Conservation (phyloP, 345 rosid genomes). For the Leavenworthia alabamica region DNA sequence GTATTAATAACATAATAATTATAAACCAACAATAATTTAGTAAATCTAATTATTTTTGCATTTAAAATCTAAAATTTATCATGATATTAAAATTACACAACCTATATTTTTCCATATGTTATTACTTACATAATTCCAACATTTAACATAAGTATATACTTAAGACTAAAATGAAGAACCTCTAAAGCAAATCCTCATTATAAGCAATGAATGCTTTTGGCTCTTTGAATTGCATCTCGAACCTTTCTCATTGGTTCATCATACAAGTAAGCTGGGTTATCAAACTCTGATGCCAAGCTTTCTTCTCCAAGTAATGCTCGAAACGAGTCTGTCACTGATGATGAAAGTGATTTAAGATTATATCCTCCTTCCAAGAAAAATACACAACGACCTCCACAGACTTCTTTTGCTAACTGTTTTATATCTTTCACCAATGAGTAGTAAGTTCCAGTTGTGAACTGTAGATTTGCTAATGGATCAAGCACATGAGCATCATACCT, state of each 20-base stretch:
- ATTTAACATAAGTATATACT: neutral
- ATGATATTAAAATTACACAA: too few relatives aligned
- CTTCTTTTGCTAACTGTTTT: slow-evolving; percentile 71
- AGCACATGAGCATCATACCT: slow-evolving; percentile 88
- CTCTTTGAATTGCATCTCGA: slow-evolving; percentile 60
- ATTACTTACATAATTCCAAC: too few relatives aligned
- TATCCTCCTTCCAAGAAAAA: slow-evolving; percentile 95
- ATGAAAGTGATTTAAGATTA: slow-evolving; percentile 79
- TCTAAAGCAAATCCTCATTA: slow-evolving; percentile 15
- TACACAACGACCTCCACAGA: slow-evolving; percentile 79
- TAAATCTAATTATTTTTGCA: too few relatives aligned
- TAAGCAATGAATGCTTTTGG: slow-evolving; percentile 66
- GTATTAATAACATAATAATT: too few relatives aligned
- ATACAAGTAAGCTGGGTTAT: slow-evolving; percentile 67
- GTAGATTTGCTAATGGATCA: slow-evolving; percentile 82
- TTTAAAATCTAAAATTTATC: too few relatives aligned
- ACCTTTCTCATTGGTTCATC: slow-evolving; percentile 76
- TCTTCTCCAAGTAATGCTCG: slow-evolving; percentile 76
- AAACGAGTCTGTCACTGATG: slow-evolving; percentile 80
- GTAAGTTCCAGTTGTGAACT: slow-evolving; percentile 80
- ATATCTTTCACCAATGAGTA: slow-evolving; percentile 65
- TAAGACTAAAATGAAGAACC: neutral
- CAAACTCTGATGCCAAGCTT: slow-evolving; percentile 70
- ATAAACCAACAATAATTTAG: too few relatives aligned
- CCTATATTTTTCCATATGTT: too few relatives aligned